A percentile compares a stretch with the other conserved stretches of the same genome.
These are phyloP conservation scores for Paramecium primaurelia DNA, from an alignment of 73 alveolate genomes.

Conservation along the genomic window DNA sequence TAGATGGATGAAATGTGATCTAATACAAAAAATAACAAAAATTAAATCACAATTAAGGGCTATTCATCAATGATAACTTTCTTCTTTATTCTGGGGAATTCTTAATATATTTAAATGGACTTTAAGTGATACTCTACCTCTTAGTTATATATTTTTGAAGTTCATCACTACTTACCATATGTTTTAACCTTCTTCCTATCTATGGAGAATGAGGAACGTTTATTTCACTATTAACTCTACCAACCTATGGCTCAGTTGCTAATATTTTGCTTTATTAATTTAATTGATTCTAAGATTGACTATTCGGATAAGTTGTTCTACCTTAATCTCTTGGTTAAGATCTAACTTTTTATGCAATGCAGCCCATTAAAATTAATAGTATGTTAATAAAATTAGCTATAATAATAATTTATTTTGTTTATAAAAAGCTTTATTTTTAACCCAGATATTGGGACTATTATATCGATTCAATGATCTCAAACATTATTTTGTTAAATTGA, in stretches of 20 bases:
- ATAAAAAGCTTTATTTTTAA: background rate
- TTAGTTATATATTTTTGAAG: background rate
- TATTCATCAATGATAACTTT: background rate
- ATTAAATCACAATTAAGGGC: background rate
- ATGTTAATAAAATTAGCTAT: background rate
- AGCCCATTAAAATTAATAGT: background rate
- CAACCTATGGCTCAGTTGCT: background rate
- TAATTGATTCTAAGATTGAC: background rate
- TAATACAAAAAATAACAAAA: background rate
- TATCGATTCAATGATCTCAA: background rate
- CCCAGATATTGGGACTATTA: background rate
- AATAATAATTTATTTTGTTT: background rate
- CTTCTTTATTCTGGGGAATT: constrained; percentile 2
- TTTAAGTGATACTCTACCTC: background rate
- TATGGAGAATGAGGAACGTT: background rate
- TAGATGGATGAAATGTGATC: background rate
- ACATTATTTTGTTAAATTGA: too few species aligned
- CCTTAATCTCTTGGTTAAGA: background rate
- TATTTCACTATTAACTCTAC: background rate
- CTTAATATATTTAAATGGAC: background rate
- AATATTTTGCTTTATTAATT: background rate
- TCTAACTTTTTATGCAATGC: background rate
- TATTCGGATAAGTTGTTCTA: background rate
- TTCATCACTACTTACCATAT: constrained; percentile 14
- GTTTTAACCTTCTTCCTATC: background rate